Base-by-base conservation (phyloP, 2,329 filamentous ascomycete genomes). In the Alternaria brassicae region DNA sequence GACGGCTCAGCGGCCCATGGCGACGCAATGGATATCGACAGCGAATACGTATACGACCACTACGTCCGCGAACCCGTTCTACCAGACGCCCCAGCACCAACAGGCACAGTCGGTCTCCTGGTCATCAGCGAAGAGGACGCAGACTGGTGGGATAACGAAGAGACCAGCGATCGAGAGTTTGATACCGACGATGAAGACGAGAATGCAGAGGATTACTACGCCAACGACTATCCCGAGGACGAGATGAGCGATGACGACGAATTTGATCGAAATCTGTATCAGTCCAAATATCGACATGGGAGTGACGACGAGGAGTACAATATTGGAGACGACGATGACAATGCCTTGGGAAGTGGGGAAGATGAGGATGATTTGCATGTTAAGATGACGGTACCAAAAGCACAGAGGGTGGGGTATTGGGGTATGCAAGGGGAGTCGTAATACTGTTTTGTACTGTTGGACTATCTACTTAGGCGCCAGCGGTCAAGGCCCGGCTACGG, bases 221-320 rank as follows among this genome's bases (percentile, higher is more conserved):
- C 88, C 3, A 89, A 90, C 53, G 91, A 93, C 73, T 93, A 93
- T 67, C 91, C 91, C 0, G 91, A 93, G 62, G 90, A 93, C 53
- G 91, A 93, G 73, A 84, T 92, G 13, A 88, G 87, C 42, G 89
- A 87, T 15, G 90, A 92, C 67, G 88, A 90, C 65, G 88, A 90
- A 73, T 86, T 83, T 61, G 85, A 82, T 41, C 65, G 76, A 3
- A 74, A 78, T 44, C 72, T 79, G 8, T 82, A 83, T 58, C 71
- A 72, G 60, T 53, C 44, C n/a, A 65, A 74, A 27, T 82, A 81
- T 58, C 66, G 78, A 3, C 62, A 60, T 37, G 72, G 71, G 1
- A 77, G 75, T 1, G 80, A 81, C 55, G 77, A 81, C 13, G 81
- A 83, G 56, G 75, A 77, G 53, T 77, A 66, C 34, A 65, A 72